Base-by-base conservation (phyloP, 805 yeast genomes). In the Saccharomyces jurei region DNA sequence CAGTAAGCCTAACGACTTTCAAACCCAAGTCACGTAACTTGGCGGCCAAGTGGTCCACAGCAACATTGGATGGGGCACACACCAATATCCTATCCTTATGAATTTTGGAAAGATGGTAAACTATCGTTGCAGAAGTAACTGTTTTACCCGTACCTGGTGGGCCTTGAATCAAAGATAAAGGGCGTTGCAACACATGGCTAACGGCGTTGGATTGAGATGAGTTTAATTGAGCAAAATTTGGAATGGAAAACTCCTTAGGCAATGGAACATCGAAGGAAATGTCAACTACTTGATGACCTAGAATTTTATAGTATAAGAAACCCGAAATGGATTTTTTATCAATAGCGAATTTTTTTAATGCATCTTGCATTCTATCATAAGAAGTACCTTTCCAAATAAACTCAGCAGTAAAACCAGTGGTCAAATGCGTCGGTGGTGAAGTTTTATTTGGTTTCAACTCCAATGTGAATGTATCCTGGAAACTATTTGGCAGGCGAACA, bases 121-220 rank as follows among this genome's bases (percentile, higher is more conserved):
- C 81, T 55, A 91, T 87, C 0, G 96, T 84, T 1, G 96, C 92
- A 0, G 96, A 89, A 0, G 96, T 90, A 14, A 89, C 95, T 0
- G 97, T 91, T 66, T 91, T 91, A 67, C 97, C 97, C 0, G 97
- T 91, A 59, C 96, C 96, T 3, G 97, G 97, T 9, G 97, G 97
- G 17, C 97, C 97, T 69, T 91, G 97, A 58, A 89, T 89, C 60
- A 89, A 76, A 5, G 94, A 81, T 48, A 90, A 74, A 1, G 96
- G 96, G 59, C 82, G 76, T 62, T 79, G 79, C 55, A 89, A 69
- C 0, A 85, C 96, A 10, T 77, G 70, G 52, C 78, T 75, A 27
- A 91, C 89, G 0, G 97, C 97, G 62, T 79, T 81, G 2, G 79
- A 78, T 69, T 91, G 97, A 1, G 96, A 88, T 6, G 74, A 76